These are phyloP conservation scores for Aspergillus nidulans DNA, from an alignment of 495 filamentous ascomycete species.

Conservation along the genomic window DNA sequence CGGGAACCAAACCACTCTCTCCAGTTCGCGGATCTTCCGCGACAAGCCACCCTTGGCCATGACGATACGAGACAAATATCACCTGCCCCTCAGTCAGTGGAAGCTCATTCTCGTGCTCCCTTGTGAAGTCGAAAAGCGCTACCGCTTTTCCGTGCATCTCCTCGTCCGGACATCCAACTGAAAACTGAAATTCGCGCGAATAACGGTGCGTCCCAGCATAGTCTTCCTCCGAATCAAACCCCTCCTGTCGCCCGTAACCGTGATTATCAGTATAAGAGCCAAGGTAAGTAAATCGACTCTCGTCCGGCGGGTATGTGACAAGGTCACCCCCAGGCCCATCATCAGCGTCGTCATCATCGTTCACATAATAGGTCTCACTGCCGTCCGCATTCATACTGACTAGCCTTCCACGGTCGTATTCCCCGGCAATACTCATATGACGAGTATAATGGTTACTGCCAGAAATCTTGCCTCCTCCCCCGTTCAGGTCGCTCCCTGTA, in stretches of 20 bases:
- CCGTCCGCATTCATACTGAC: conserved; percentile 66
- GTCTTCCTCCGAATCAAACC: conserved; percentile 59
- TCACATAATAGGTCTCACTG: conserved; percentile 72
- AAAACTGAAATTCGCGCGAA: conserved; percentile 88
- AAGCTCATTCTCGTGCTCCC: conserved; percentile 95
- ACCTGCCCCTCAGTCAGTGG: conserved; percentile 91
- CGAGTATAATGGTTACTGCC: conserved; percentile 29
- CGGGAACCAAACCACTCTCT: conserved; percentile 84
- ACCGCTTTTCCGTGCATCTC: conserved; percentile 98
- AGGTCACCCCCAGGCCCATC: conserved; percentile 75
- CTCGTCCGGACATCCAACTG: conserved; percentile 91
- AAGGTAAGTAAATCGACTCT: conserved; percentile 53
- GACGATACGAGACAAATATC: conserved; percentile 91
- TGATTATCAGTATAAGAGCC: conserved; percentile 51
- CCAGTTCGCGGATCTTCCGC: conserved; percentile 93
- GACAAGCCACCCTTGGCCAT: conserved; percentile 95
- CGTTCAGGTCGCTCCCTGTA: conserved; percentile 40
- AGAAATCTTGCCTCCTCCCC: conserved; percentile 42
- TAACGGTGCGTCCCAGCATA: conserved; percentile 57
- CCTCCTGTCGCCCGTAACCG: conserved; percentile 44
- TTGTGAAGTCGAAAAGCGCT: conserved; percentile 88
- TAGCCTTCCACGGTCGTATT: conserved; percentile 59
- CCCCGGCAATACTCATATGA: conserved; percentile 29
- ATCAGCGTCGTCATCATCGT: conserved; percentile 54
- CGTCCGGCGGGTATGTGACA: conserved; percentile 69